A percentile compares a stretch with the other conserved stretches of the same genome.
phyloP scores from a whole-genome alignment of 306 rosid genomes.

The Cicer pinnatifidum region DNA sequence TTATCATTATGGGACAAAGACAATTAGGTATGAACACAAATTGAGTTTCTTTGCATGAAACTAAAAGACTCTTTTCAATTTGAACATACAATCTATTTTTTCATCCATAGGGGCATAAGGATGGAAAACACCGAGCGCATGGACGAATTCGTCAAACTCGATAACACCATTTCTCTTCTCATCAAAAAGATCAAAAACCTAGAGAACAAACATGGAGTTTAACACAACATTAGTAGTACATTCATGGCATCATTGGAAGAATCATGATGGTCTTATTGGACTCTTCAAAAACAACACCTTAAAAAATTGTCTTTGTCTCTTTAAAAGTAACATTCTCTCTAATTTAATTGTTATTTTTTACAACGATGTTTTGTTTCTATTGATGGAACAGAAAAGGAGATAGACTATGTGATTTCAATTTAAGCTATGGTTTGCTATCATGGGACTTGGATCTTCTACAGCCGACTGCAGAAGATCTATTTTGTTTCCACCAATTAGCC shows the following conservation, averaged over 20 bases:
- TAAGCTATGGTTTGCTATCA: not conserved
- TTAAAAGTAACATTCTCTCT: not conserved
- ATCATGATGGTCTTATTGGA: not conserved
- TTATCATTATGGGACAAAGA: conserved; percentile 20
- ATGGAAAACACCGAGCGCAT: conserved; percentile 70
- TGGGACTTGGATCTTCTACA: not conserved
- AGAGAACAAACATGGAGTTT: conserved; percentile 21
- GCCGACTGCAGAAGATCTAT: too few relatives aligned
- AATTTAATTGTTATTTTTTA: too few relatives aligned
- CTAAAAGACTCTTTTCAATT: conserved; percentile 22
- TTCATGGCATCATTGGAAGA: conserved; percentile 31
- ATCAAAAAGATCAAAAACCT: conserved; percentile 88
- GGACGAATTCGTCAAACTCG: conserved; percentile 85
- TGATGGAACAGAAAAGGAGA: not conserved
- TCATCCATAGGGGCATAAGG: conserved; percentile 72
- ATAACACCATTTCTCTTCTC: conserved; percentile 78
- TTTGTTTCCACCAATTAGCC: conserved; percentile 5
- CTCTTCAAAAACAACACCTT: not conserved
- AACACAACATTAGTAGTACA: conserved; percentile 1
- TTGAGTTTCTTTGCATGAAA: conserved; percentile 30
- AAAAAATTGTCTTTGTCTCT: not conserved
- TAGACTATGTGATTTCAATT: not conserved
- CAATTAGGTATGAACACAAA: conserved; percentile 32
- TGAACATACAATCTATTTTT: conserved; percentile 72
- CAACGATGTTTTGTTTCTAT: not conserved